Conservation (phyloP, 2,329 filamentous ascomycete genomes). For the Colletotrichum zoysiae region DNA sequence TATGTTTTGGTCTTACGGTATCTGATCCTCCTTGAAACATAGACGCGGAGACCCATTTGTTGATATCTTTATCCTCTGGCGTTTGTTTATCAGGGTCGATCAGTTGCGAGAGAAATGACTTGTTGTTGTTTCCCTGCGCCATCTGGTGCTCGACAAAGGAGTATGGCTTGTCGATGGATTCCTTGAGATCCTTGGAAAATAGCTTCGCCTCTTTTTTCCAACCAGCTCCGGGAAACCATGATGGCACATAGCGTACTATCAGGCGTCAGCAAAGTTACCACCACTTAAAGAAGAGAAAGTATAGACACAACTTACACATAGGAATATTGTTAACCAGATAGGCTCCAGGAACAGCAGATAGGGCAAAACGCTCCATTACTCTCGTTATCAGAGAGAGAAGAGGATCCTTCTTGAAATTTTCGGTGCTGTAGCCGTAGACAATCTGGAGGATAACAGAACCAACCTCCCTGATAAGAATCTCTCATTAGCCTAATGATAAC, state of each 20-base stretch:
- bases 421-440: slow-evolving; percentile 18
- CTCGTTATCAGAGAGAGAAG: neutral
- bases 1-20: neutral
- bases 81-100: neutral
- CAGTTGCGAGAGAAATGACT: slow-evolving; percentile 20
- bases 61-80: neutral
- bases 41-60: slow-evolving; percentile 24
- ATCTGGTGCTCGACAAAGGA: slow-evolving; percentile 45
- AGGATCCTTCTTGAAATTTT: slow-evolving; percentile 9
- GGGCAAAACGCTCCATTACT: slow-evolving; percentile 7
- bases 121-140: neutral
- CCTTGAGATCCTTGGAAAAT: slow-evolving; percentile 17
- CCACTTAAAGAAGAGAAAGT: too few relatives aligned
- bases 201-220: slow-evolving; percentile 36
- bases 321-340: slow-evolving; percentile 40
- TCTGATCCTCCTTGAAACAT: slow-evolving; percentile 36
- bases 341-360: neutral
- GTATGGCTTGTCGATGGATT: slow-evolving; percentile 31
- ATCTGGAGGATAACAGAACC: slow-evolving; percentile 17
- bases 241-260: slow-evolving; percentile 46
- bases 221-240: slow-evolving; percentile 39
- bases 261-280: neutral
- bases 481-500: neutral
- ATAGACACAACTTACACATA: neutral
- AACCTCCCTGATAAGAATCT: neutral